Evolutionary conservation across 306 rosid species (phyloP).

Genomic region (Leucaena leucocephala): DNA sequence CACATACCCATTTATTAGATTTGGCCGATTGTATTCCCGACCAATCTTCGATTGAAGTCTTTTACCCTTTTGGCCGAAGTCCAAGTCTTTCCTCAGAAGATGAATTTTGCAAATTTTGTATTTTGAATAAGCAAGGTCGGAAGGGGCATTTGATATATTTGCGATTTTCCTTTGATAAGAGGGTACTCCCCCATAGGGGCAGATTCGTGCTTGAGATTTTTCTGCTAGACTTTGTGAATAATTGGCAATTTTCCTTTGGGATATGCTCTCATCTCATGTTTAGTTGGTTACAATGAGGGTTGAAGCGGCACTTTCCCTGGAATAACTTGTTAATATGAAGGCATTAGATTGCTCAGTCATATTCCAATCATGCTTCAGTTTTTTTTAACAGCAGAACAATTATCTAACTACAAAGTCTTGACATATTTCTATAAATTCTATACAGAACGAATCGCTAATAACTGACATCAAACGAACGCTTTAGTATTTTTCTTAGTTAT

Average conservation of each 20-base stretch:
- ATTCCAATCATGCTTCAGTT: not conserved
- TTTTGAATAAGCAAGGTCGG: constrained; percentile 61
- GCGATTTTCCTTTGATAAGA: constrained; percentile 25
- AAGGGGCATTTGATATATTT: constrained; percentile 46
- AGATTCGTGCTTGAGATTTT: constrained; percentile 30
- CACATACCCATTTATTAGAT: constrained; percentile 33
- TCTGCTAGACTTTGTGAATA: constrained; percentile 35
- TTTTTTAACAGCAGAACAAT: not conserved
- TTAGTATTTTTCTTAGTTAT: not conserved
- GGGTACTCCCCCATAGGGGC: constrained; percentile 29
- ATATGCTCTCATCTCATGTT: not conserved
- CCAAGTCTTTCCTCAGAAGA: constrained; percentile 21
- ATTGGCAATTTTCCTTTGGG: constrained; percentile 6
- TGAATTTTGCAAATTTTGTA: constrained; percentile 40
- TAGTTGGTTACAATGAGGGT: not conserved
- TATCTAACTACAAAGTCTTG: too few relatives aligned
- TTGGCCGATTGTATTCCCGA: constrained; percentile 46
- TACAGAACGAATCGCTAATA: not conserved
- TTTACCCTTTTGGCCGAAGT: not conserved
- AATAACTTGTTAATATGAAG: not conserved
- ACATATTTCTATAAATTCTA: too few relatives aligned
- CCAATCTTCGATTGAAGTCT: constrained; percentile 46
- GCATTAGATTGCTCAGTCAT: not conserved
- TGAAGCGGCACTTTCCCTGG: not conserved
- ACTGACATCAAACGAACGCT: not conserved